These are phyloP conservation scores for Chytriomyces sp. DNA, from an alignment of 192 early-diverging fungal species.

Conservation along the genomic window DNA sequence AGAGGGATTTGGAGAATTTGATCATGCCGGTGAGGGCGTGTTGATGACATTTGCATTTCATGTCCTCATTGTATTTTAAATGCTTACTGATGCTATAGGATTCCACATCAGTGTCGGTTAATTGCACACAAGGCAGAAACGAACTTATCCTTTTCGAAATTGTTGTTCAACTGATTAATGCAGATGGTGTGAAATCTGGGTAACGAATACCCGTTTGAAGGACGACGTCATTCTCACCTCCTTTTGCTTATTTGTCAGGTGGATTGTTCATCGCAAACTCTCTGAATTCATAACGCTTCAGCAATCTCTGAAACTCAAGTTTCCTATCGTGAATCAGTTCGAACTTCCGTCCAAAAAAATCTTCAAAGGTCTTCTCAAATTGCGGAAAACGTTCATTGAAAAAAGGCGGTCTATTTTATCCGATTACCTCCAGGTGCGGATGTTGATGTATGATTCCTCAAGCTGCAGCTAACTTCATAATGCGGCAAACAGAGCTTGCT, in stretches of 20 bases:
- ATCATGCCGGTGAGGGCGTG: conserved; percentile 42
- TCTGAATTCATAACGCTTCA: conserved; percentile 88
- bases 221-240: background rate
- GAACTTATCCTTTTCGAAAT: conserved; percentile 39
- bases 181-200: conserved; percentile 27
- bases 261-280: conserved; percentile 65
- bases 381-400: conserved; percentile 73
- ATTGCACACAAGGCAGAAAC: conserved; percentile 26
- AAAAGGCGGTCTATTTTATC: conserved; percentile 68
- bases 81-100: conserved; percentile 26
- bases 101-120: conserved; percentile 26
- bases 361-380: conserved; percentile 62
- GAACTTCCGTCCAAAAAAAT: conserved; percentile 78
- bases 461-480: background rate
- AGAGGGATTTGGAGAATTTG: conserved; percentile 37
- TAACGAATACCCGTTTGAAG: background rate
- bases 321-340: conserved; percentile 62
- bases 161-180: conserved; percentile 32
- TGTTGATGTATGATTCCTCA: background rate
- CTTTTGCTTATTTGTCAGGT: conserved; percentile 14
- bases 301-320: conserved; percentile 63
- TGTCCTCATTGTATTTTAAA: background rate
- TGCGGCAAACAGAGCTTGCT: conserved; percentile 50
- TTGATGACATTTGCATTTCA: background rate
- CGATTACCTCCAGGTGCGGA: conserved; percentile 64